Conservation (phyloP, 768 basidiomycete genomes). For the Neoboletus subvelutipes region DNA sequence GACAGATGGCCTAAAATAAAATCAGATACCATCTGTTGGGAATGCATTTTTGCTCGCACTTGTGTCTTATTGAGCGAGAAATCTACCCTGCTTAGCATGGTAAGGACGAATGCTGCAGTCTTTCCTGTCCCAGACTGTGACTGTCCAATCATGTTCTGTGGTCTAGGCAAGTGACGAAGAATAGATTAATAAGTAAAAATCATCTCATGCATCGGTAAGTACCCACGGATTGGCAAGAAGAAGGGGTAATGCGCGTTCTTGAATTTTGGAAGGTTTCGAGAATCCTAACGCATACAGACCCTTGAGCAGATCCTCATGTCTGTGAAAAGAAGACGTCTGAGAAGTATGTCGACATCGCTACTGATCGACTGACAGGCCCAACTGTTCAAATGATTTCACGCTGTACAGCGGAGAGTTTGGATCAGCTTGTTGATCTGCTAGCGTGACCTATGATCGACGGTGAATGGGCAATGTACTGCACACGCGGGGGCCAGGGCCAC, state of each 20-base stretch:
- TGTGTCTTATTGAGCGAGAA: constrained; percentile 81
- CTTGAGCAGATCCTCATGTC: constrained; percentile 84
- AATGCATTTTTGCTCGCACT: constrained; percentile 40
- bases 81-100: constrained; percentile 95
- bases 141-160: constrained; percentile 98
- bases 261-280: constrained; percentile 97
- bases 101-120: constrained; percentile 96
- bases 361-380: constrained; percentile 73
- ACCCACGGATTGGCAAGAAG: constrained; percentile 87
- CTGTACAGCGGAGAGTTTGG: constrained; percentile 95
- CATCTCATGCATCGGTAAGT: neutral
- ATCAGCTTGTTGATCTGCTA: constrained; percentile 94
- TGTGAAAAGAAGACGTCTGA: constrained; percentile 32
- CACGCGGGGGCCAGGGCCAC: constrained; percentile 21
- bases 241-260: constrained; percentile 92
- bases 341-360: neutral
- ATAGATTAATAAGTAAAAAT: constrained; percentile 4
- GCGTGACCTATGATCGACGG: constrained; percentile 65
- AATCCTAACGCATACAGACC: constrained; percentile 95
- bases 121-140: constrained; percentile 99
- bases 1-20: constrained; percentile 75
- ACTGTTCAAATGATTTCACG: constrained; percentile 91
- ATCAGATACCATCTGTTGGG: constrained; percentile 1
- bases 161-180: constrained; percentile 47
- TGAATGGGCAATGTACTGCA: constrained; percentile 2